A percentile compares a stretch with the other conserved stretches of the same genome.
Conservation (phyloP, 805 yeast species). For the Lipomyces japonicus region DNA sequence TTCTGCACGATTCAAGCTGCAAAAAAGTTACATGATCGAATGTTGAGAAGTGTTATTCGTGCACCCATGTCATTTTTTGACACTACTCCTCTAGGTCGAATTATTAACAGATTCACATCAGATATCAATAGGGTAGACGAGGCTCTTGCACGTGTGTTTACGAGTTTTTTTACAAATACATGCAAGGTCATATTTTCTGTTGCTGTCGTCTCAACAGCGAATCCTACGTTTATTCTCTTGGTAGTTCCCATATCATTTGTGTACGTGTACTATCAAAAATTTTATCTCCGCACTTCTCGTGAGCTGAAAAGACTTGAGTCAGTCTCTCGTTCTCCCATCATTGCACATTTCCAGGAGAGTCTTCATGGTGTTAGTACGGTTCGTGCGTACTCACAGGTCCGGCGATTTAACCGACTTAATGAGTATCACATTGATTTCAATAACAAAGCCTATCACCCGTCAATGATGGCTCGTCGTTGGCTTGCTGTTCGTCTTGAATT, state of each 20-base stretch:
- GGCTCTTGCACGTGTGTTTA: slow-evolving; percentile 74
- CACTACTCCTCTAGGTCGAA: slow-evolving; percentile 90
- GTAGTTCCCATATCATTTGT: slow-evolving; percentile 59
- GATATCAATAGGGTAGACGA: slow-evolving; percentile 93
- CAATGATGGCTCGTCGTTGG: slow-evolving; percentile 92
- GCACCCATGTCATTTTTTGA: slow-evolving; percentile 88
- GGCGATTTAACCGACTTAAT: slow-evolving; percentile 58
- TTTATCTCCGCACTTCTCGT: slow-evolving; percentile 63
- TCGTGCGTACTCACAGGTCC: slow-evolving; percentile 62
- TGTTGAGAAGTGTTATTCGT: slow-evolving; percentile 87
- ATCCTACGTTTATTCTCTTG: slow-evolving; percentile 75
- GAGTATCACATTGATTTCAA: slow-evolving; percentile 63
- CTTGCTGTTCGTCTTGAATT: slow-evolving; percentile 88
- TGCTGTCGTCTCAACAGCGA: slow-evolving; percentile 65
- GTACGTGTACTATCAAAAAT: slow-evolving; percentile 63
- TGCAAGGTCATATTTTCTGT: slow-evolving; percentile 65
- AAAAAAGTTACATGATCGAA: slow-evolving; percentile 76
- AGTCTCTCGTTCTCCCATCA: slow-evolving; percentile 66
- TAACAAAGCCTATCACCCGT: slow-evolving; percentile 84
- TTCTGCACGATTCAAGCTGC: slow-evolving; percentile 81
- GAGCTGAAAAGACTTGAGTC: slow-evolving; percentile 71
- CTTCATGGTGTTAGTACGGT: slow-evolving; percentile 72
- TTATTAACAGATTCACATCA: slow-evolving; percentile 91
- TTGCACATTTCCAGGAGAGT: slow-evolving; percentile 76
- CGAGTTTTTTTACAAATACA: slow-evolving; percentile 61